phyloP scores from a whole-genome alignment of 2,329 filamentous ascomycete genomes.

The Pestalotiopsis fici region DNA sequence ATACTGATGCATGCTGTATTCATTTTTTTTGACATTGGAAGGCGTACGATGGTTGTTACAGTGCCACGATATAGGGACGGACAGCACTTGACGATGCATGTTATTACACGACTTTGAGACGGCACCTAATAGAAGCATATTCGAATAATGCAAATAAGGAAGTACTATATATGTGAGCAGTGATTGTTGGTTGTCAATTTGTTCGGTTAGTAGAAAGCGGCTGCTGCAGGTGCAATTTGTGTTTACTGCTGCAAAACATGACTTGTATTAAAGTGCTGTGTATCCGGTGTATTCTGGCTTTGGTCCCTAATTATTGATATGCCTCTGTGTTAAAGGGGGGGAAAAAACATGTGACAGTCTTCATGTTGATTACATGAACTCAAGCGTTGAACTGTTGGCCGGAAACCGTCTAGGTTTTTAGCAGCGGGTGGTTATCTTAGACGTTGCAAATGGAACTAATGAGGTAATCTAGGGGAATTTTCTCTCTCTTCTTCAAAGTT shows the following conservation, averaged over 20 bases:
- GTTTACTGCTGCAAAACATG: too few species aligned
- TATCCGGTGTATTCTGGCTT: too few species aligned
- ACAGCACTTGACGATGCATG: slow-evolving; percentile 5
- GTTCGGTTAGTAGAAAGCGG: too few species aligned
- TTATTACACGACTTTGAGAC: not conserved
- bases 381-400: not conserved
- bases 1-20: not conserved
- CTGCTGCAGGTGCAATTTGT: not conserved
- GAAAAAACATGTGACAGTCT: too few species aligned
- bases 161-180: not conserved
- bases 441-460: not conserved
- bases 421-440: not conserved
- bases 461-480: not conserved
- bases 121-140: slow-evolving; percentile 4
- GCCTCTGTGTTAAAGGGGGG: too few species aligned
- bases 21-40: not conserved
- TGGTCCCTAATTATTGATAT: too few species aligned
- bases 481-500: too few species aligned
- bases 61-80: not conserved
- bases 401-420: not conserved
- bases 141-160: not conserved
- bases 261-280: too few species aligned
- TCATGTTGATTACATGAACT: too few species aligned
- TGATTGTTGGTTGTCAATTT: too few species aligned
- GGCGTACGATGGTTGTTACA: slow-evolving; percentile 3